Evolutionary conservation across 352 stramenopile genomes (phyloP).

Genomic region (Globisporangium spiculum): DNA sequence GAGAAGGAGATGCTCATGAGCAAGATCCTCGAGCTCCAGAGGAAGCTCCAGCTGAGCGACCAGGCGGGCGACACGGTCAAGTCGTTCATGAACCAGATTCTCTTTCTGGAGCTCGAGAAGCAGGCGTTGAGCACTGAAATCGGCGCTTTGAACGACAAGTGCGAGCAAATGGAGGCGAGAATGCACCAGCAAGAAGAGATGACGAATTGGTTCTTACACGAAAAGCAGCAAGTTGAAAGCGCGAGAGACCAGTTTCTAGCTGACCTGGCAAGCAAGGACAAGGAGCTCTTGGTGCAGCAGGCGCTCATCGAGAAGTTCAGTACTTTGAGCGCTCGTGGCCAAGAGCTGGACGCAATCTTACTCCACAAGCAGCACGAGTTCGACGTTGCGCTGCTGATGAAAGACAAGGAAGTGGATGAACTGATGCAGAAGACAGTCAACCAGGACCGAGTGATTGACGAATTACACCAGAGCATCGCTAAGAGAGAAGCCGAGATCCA

Average conservation of each 20-base stretch:
- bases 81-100: slow-evolving; percentile 32
- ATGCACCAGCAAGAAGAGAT: slow-evolving; percentile 47
- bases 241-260: slow-evolving; percentile 1
- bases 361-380: slow-evolving; percentile 3
- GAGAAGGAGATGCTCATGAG: slow-evolving; percentile 54
- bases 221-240: slow-evolving; percentile 17
- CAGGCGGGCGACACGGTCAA: slow-evolving; percentile 26
- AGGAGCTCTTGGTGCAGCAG: slow-evolving; percentile 5
- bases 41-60: slow-evolving; percentile 37
- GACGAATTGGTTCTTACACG: slow-evolving; percentile 35
- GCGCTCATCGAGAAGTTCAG: slow-evolving; percentile 9
- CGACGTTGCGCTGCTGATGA: slow-evolving; percentile 5
- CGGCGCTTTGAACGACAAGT: slow-evolving; percentile 10
- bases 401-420: slow-evolving; percentile 43
- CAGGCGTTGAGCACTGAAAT: slow-evolving; percentile 17
- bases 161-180: slow-evolving; percentile 17
- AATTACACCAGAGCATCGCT: slow-evolving; percentile 21
- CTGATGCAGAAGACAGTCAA: slow-evolving; percentile 46
- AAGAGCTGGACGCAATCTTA: slow-evolving; percentile 9
- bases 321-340: not conserved
- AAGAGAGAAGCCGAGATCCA: slow-evolving; percentile 31
- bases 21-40: slow-evolving; percentile 61
- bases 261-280: not conserved
- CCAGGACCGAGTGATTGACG: slow-evolving; percentile 33
- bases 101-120: slow-evolving; percentile 32